Percentiles rank a stretch among this genome's conserved stretches.
Evolutionary conservation across 2,329 filamentous ascomycete species (phyloP).

Genomic region (Talaromyces sp.): DNA sequence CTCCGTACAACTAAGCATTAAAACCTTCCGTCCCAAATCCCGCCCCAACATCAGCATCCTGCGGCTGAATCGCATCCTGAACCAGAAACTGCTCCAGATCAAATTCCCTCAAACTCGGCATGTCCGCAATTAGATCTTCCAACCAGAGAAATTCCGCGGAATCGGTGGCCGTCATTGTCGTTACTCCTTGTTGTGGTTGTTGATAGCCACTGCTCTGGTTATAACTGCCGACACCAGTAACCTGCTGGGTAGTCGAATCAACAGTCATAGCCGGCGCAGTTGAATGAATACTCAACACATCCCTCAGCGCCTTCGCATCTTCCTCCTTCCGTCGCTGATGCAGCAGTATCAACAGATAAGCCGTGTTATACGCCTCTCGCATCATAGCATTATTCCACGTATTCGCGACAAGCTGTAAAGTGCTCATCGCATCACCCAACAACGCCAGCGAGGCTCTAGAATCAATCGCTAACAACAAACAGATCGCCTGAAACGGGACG

Average conservation of each 20-base stretch:
- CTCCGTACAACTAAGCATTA: neutral
- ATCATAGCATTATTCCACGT: constrained; percentile 51
- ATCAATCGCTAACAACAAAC: constrained; percentile 57
- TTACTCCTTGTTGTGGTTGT: neutral
- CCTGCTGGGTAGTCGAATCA: neutral
- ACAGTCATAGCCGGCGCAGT: constrained; percentile 27
- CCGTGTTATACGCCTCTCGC: constrained; percentile 56
- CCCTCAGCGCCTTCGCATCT: constrained; percentile 37
- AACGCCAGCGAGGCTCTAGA: constrained; percentile 50
- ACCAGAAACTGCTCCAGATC: constrained; percentile 46
- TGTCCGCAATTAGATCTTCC: constrained; percentile 46
- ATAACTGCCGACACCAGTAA: neutral
- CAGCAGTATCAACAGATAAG: constrained; percentile 54
- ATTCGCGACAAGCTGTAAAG: constrained; percentile 43
- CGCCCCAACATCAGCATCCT: neutral
- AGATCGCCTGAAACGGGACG: constrained; percentile 60
- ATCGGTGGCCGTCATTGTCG: constrained; percentile 26
- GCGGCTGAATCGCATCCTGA: constrained; percentile 32
- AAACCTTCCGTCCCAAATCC: neutral
- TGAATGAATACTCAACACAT: constrained; percentile 41
- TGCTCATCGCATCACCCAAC: constrained; percentile 53
- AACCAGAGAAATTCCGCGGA: constrained; percentile 44
- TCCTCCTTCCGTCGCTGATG: constrained; percentile 53
- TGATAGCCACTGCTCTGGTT: neutral
- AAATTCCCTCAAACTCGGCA: constrained; percentile 46